Evolutionary conservation across 176 grass and related monocot genomes (phyloP), one percentile per base, ranked within the genome.

Genomic region (Luzula sylvatica): DNA sequence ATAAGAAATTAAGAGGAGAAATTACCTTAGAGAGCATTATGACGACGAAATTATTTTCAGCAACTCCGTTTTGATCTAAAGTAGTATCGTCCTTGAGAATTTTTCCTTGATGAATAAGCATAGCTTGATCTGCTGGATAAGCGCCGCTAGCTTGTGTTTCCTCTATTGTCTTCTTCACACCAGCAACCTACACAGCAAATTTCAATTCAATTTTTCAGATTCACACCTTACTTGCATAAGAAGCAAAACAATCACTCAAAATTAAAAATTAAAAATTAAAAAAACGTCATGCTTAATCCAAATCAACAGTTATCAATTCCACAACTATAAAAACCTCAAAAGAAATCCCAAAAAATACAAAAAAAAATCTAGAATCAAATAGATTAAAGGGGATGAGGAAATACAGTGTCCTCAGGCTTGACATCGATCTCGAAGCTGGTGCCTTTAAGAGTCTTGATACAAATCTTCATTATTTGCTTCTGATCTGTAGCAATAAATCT

Each of bases 21-120:
- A n/a, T 2, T 73, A 95, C 89, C 80, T 86, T 76, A 49, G 66
- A 78, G 53, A 88, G 67, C 89, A 95, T 95, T 54, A 95, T 80
- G 42, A 95, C 83, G 16, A 95, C 70, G 26, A 95, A 82, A 61
- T 66, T 76, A 42, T 81, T 66, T 67, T 88, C 89, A 46, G 50
- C 11, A 63, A 95, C 65, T 70, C 81, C 80, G 67, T 87, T 95
- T 43, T 95, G 79, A 29, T 74, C 80, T 73, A 95, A 52, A 15
- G 83, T 76, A 2, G 77, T 73, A 15, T 82, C 80, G 46, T 95
- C 83, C 49, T 85, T 88, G 7, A 95, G 72, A 54, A 88, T 70
- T 54, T 58, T 57, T 53, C 80, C 83, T 69, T 81, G 77, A 65
- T 95, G 56, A 55, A 95, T 85, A 15, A 95, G 89, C 77, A 95